A percentile compares a stretch with the other conserved stretches of the same genome.
Conservation (phyloP, 345 rosid genomes). For the Brassica carinata region DNA sequence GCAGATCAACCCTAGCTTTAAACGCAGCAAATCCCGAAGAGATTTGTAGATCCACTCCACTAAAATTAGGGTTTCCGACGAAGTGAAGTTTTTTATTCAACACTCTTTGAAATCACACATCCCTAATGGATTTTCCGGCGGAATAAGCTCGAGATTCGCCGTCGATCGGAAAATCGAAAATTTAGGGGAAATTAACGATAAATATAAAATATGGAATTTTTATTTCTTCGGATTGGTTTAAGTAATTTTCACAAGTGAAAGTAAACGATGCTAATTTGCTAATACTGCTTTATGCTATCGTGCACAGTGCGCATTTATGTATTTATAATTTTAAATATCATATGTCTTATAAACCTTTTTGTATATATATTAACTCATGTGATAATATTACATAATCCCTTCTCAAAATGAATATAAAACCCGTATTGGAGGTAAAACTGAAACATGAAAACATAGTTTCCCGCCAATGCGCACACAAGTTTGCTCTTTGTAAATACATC, state of each 20-base stretch:
- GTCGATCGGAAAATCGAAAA: conserved; percentile 38
- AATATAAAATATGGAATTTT: conserved; percentile 10
- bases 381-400: neutral
- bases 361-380: conserved; percentile 1
- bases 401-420: neutral
- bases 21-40: conserved; percentile 52
- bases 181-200: conserved; percentile 37
- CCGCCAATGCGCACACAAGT: conserved; percentile 27
- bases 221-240: conserved; percentile 11
- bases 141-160: conserved; percentile 29
- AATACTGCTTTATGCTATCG: conserved; percentile 36
- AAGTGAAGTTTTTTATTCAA: conserved; percentile 2
- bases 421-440: conserved; percentile 26
- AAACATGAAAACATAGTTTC: conserved; percentile 20
- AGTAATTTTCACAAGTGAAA: conserved; percentile 34
- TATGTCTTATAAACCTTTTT: conserved; percentile 4
- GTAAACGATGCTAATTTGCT: conserved; percentile 41
- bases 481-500: neutral
- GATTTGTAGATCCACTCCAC: conserved; percentile 44
- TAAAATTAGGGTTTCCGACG: conserved; percentile 25
- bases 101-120: conserved; percentile 7
- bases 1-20: conserved; percentile 44
- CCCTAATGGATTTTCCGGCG: conserved; percentile 22
- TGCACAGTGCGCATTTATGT: conserved; percentile 35
- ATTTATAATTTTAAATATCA: neutral